Conservation (phyloP, 1,284 basidiomycete genomes). For the Trametes hirsuta region DNA sequence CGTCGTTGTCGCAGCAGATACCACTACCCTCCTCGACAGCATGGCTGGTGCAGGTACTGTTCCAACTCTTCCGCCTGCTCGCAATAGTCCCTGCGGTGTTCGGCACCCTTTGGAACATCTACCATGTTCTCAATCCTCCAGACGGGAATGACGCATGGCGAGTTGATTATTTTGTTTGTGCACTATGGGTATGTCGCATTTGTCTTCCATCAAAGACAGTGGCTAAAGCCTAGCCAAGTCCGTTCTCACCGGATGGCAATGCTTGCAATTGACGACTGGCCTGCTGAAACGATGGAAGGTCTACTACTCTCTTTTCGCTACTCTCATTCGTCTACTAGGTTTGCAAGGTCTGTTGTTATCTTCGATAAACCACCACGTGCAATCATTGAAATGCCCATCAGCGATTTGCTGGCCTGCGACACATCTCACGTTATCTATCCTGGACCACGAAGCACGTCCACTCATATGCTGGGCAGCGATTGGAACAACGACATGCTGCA, state of each 20-base stretch:
- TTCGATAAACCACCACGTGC: neutral
- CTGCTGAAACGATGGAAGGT: conserved; percentile 80
- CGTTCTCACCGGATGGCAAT: conserved; percentile 81
- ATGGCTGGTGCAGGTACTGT: conserved; percentile 44
- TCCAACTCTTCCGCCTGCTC: conserved; percentile 59
- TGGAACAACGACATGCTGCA: conserved; percentile 78
- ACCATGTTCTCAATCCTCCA: conserved; percentile 50
- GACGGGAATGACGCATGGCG: conserved; percentile 33
- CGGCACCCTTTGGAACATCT: conserved; percentile 65
- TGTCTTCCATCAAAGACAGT: too few species aligned
- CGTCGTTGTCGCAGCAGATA: conserved; percentile 48
- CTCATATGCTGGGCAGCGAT: conserved; percentile 80
- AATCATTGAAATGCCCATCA: conserved; percentile 5
- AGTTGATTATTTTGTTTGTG: conserved; percentile 63
- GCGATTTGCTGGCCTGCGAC: conserved; percentile 90
- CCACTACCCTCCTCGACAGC: conserved; percentile 36
- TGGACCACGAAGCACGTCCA: conserved; percentile 66
- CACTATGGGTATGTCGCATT: conserved; percentile 61
- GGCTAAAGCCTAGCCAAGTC: conserved; percentile 45
- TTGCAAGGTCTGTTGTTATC: conserved; percentile 55
- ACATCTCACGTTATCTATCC: conserved; percentile 70
- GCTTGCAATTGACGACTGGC: conserved; percentile 77
- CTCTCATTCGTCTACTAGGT: conserved; percentile 81
- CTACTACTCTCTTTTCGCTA: conserved; percentile 80
- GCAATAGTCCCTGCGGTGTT: conserved; percentile 71